These are phyloP conservation scores for Tolypocladium paradoxum DNA, from an alignment of 2,329 filamentous ascomycete species.

Conservation along the genomic window DNA sequence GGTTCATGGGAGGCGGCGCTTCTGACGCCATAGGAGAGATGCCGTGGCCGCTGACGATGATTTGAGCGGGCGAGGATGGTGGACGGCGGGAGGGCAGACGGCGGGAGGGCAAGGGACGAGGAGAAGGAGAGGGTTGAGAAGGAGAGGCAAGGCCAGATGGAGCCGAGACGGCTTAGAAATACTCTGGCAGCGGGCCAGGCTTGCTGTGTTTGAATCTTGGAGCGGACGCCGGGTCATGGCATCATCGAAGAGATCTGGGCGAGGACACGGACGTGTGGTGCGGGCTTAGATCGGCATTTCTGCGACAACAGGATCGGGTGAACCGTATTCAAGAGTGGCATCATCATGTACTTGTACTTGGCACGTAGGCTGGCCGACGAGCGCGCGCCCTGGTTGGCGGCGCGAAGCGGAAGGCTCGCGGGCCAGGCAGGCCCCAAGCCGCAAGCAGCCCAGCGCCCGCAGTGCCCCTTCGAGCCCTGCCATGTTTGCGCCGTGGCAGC, in stretches of 20 bases:
- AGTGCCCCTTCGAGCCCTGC: too few relatives aligned
- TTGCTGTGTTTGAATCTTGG: neutral
- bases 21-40: slow-evolving; percentile 4
- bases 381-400: neutral
- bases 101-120: too few relatives aligned
- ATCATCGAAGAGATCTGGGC: neutral
- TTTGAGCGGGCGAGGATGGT: neutral
- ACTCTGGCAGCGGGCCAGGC: neutral
- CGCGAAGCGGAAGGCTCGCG: neutral
- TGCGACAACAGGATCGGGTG: neutral
- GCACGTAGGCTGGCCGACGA: neutral
- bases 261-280: neutral
- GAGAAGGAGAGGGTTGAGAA: too few relatives aligned
- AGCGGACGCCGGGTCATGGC: neutral
- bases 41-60: neutral
- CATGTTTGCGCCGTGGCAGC: neutral
- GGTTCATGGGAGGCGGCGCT: slow-evolving; percentile 15
- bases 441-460: neutral
- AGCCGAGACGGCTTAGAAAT: neutral
- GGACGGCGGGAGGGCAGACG: neutral
- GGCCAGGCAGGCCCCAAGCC: too few relatives aligned
- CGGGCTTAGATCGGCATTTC: neutral
- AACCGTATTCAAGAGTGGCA: neutral
- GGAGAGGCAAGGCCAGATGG: neutral
- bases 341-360: neutral